Percentiles rank a stretch among this genome's conserved stretches.
phyloP scores from a whole-genome alignment of 768 basidiomycete species.

The Tricholomella constricta region DNA sequence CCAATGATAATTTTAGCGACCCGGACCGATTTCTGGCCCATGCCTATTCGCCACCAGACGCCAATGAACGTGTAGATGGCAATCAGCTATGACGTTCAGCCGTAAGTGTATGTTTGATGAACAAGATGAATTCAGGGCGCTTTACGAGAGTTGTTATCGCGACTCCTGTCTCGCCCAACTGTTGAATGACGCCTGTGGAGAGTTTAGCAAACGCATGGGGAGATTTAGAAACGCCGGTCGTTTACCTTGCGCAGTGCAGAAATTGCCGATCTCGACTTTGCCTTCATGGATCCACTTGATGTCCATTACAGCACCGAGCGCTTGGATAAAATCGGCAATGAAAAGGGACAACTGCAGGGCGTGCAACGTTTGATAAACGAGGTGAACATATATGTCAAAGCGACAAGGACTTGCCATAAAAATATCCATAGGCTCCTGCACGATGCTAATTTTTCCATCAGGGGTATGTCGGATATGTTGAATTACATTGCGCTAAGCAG shows the following conservation, averaged over 20 bases:
- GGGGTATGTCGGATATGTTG: slow-evolving; percentile 24
- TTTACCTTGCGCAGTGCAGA: slow-evolving; percentile 40
- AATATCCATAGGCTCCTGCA: slow-evolving; percentile 40
- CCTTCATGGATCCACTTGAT: slow-evolving; percentile 38
- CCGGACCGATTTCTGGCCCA: slow-evolving; percentile 21
- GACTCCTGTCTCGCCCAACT: slow-evolving; percentile 43
- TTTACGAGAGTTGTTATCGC: slow-evolving; percentile 44
- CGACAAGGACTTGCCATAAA: slow-evolving; percentile 35
- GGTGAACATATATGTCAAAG: background rate
- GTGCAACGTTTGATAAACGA: background rate
- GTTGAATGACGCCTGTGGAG: slow-evolving; percentile 36
- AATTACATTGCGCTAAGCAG: slow-evolving; percentile 27
- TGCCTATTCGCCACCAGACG: slow-evolving; percentile 35
- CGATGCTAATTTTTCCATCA: slow-evolving; percentile 22
- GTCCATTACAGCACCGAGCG: slow-evolving; percentile 38
- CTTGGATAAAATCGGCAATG: slow-evolving; percentile 39
- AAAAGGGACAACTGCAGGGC: slow-evolving; percentile 26
- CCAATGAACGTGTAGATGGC: slow-evolving; percentile 44
- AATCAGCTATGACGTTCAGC: slow-evolving; percentile 28
- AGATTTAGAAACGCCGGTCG: background rate
- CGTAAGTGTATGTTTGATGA: background rate
- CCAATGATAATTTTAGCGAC: slow-evolving; percentile 27
- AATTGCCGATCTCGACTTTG: slow-evolving; percentile 31
- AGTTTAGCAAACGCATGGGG: background rate
- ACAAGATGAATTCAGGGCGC: background rate